phyloP scores from a whole-genome alignment of 495 filamentous ascomycete species.

The Podospora tetraspora region DNA sequence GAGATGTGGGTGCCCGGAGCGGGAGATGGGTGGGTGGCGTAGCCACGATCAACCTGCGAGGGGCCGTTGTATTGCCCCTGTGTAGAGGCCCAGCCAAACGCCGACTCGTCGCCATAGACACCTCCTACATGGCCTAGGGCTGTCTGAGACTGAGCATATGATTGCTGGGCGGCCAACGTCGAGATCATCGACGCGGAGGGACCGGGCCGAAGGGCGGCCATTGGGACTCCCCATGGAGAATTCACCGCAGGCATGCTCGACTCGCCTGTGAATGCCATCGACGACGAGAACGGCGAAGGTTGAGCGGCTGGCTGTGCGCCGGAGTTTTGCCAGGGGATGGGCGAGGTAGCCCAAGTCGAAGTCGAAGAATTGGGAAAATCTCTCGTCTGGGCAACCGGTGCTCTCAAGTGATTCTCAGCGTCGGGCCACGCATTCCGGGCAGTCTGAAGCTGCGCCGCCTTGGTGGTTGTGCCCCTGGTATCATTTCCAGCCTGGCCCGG shows the following conservation, averaged over 20 bases:
- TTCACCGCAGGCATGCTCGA: constrained; percentile 29
- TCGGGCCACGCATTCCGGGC: not conserved
- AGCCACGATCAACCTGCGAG: not conserved
- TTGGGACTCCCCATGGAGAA: constrained; percentile 27
- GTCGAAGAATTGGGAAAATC: not conserved
- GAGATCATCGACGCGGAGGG: not conserved
- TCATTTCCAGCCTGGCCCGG: not conserved
- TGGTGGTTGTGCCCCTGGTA: not conserved
- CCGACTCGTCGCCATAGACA: not conserved
- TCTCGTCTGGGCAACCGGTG: not conserved
- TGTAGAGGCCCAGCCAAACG: not conserved
- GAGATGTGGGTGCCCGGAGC: not conserved
- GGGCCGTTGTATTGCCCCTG: not conserved
- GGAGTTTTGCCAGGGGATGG: constrained; percentile 8
- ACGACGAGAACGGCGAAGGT: constrained; percentile 21
- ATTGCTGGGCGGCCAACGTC: not conserved
- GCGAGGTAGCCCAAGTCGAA: constrained; percentile 10
- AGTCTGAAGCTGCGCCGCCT: not conserved
- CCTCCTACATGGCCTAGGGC: not conserved
- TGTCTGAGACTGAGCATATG: not conserved
- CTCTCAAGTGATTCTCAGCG: not conserved
- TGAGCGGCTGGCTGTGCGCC: not conserved
- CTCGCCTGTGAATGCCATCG: constrained; percentile 19
- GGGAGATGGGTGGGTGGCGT: not conserved
- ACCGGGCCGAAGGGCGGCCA: not conserved